Conservation (phyloP, 2,329 filamentous ascomycete species). For the Cercospora sesami region DNA sequence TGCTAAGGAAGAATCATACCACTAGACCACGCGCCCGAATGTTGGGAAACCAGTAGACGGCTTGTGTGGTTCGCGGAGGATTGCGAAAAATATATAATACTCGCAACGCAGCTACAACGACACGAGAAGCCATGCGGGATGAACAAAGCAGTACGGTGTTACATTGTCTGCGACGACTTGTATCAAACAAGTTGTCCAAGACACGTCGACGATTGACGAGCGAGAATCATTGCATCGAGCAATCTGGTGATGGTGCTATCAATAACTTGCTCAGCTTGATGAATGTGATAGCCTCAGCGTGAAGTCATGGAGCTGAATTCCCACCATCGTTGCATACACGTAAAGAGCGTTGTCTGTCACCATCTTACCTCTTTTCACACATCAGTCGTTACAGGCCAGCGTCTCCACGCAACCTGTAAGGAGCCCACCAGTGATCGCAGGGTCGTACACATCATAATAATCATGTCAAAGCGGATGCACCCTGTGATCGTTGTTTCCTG, state of each 20-base stretch:
- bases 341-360: too few relatives aligned
- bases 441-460: too few relatives aligned
- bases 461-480: too few relatives aligned
- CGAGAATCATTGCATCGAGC: neutral
- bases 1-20: constrained; percentile 6
- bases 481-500: too few relatives aligned
- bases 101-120: too few relatives aligned
- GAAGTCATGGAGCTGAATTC: neutral
- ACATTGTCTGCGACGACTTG: neutral
- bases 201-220: neutral
- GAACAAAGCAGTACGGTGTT: neutral
- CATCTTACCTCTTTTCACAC: too few relatives aligned
- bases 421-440: too few relatives aligned
- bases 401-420: too few relatives aligned
- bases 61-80: too few relatives aligned
- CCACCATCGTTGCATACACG: neutral
- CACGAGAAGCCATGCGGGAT: too few relatives aligned
- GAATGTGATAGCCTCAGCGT: neutral
- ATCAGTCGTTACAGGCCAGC: too few relatives aligned
- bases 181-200: neutral
- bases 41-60: too few relatives aligned
- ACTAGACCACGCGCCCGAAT: constrained; percentile 3
- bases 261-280: neutral
- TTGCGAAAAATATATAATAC: neutral
- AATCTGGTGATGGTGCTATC: neutral